Conservation (phyloP, 1,284 basidiomycete genomes). For the Puccinia sorghi region DNA sequence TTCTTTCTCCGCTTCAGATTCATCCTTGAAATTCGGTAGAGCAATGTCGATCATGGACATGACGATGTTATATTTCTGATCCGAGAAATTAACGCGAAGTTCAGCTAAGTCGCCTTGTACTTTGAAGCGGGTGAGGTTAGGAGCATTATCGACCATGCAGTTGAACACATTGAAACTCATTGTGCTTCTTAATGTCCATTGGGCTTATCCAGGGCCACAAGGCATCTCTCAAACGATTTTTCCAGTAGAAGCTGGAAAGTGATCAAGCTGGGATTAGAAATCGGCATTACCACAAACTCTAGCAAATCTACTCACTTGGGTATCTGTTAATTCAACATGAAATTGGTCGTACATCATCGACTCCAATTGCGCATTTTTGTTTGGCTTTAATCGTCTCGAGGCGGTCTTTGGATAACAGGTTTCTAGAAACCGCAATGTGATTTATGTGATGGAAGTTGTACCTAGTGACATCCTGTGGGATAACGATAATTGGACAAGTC, state of each 20-base stretch:
- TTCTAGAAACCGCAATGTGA: conserved; percentile 89
- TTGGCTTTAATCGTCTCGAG: conserved; percentile 81
- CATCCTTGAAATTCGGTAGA: conserved; percentile 73
- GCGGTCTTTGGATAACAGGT: conserved; percentile 80
- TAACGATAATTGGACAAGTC: conserved; percentile 78
- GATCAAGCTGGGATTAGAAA: neutral
- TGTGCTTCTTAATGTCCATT: conserved; percentile 63
- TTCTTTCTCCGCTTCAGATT: conserved; percentile 60
- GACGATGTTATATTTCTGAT: conserved; percentile 89
- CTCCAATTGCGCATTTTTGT: conserved; percentile 80
- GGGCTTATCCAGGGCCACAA: conserved; percentile 67
- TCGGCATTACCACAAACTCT: neutral
- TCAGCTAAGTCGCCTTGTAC: conserved; percentile 72
- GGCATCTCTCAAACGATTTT: conserved; percentile 76
- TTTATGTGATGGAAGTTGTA: conserved; percentile 81
- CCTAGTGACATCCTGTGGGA: conserved; percentile 80
- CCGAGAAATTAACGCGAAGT: conserved; percentile 90
- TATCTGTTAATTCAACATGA: conserved; percentile 78
- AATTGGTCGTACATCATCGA: conserved; percentile 96
- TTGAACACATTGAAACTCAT: conserved; percentile 88
- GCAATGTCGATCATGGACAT: conserved; percentile 91
- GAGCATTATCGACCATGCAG: conserved; percentile 84
- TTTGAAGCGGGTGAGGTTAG: conserved; percentile 82
- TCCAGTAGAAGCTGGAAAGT: conserved; percentile 79
- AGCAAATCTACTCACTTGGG: conserved; percentile 67